phyloP scores from a whole-genome alignment of 768 basidiomycete genomes.

The Suillus cothurnatus region DNA sequence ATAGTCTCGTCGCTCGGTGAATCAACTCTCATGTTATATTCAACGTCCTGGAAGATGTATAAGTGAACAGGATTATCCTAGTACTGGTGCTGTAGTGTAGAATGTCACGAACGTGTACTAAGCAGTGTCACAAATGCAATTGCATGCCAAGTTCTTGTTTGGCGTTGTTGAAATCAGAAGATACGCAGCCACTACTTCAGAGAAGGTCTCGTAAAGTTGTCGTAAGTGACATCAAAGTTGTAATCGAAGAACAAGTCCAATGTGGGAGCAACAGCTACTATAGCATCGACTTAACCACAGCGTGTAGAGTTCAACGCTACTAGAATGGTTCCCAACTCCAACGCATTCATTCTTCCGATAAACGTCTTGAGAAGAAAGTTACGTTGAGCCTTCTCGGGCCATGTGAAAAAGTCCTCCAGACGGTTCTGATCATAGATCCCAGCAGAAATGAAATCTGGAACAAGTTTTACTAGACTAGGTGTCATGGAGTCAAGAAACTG shows the following conservation, averaged over 20 bases:
- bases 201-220: not conserved
- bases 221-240: not conserved
- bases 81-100: not conserved
- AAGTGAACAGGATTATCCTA: not conserved
- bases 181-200: not conserved
- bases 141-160: not conserved
- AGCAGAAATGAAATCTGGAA: not conserved
- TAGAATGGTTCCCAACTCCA: not conserved
- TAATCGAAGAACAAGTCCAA: not conserved
- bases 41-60: not conserved
- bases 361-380: constrained; percentile 3
- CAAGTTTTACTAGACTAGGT: not conserved
- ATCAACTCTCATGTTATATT: constrained; percentile 17
- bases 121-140: not conserved
- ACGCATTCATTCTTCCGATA: not conserved
- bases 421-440: not conserved
- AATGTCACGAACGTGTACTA: not conserved
- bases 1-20: constrained; percentile 10
- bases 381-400: not conserved
- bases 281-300: not conserved
- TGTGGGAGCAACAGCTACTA: not conserved
- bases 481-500: not conserved
- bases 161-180: not conserved
- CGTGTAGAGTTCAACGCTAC: not conserved
- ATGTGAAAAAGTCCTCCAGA: not conserved